phyloP scores from a whole-genome alignment of 805 yeast species.

The Yamadazyma akitaensis region DNA sequence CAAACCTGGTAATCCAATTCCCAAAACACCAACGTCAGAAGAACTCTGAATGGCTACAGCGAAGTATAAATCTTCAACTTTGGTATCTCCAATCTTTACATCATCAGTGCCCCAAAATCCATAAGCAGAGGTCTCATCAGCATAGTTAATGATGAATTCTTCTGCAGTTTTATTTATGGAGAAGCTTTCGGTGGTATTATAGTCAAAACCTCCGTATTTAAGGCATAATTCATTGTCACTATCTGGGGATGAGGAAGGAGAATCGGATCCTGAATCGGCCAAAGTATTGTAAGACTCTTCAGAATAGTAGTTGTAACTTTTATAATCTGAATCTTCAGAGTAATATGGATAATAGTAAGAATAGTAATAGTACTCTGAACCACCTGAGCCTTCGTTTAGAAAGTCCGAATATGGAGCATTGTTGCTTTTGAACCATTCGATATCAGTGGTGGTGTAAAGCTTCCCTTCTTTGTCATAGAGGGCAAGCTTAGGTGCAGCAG shows the following conservation, averaged over 20 bases:
- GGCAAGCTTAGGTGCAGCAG: too few relatives aligned
- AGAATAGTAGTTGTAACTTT: too few relatives aligned
- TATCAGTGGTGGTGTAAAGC: too few relatives aligned
- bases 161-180: slow-evolving; percentile 35
- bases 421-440: too few relatives aligned
- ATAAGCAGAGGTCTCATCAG: slow-evolving; percentile 43
- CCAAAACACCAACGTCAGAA: slow-evolving; percentile 50
- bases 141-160: slow-evolving; percentile 43
- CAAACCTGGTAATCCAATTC: slow-evolving; percentile 64
- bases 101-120: not conserved
- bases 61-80: slow-evolving; percentile 52
- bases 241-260: slow-evolving; percentile 26
- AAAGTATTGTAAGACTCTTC: too few relatives aligned
- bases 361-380: not conserved
- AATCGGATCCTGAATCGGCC: too few relatives aligned
- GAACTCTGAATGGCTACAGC: slow-evolving; percentile 69
- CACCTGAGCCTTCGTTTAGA: not conserved
- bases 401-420: too few relatives aligned
- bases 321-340: too few relatives aligned
- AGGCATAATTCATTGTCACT: slow-evolving; percentile 26
- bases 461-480: too few relatives aligned
- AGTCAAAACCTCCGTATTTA: slow-evolving; percentile 46
- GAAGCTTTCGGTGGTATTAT: slow-evolving; percentile 35
- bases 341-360: not conserved
- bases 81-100: slow-evolving; percentile 6